Evolutionary conservation across 768 basidiomycete species (phyloP).

Genomic region (Brasilioporus rufonigricans): DNA sequence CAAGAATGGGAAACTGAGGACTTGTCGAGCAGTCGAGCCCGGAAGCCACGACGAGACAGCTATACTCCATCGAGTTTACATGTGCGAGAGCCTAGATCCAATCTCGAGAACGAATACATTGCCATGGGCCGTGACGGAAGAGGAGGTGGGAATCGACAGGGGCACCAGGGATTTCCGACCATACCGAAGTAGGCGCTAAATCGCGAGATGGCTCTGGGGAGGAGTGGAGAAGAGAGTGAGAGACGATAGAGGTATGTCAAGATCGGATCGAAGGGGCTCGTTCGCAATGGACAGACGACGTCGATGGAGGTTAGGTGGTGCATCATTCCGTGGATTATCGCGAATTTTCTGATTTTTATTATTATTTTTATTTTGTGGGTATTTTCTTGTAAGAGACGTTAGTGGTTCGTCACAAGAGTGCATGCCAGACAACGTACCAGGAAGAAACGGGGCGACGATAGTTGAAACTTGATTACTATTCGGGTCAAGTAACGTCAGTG

Average conservation of each 20-base stretch:
- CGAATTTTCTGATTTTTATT: slow-evolving; percentile 4
- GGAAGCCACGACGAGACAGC: neutral
- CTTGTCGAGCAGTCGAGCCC: neutral
- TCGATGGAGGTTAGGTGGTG: neutral
- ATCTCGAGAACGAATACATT: neutral
- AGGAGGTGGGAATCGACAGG: neutral
- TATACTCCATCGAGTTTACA: neutral
- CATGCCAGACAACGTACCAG: neutral
- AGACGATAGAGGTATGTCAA: neutral
- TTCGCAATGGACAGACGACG: neutral
- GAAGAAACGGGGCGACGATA: neutral
- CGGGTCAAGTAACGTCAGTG: neutral
- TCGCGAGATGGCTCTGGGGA: slow-evolving; percentile 1
- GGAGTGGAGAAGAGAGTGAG: neutral
- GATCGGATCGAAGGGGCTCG: neutral
- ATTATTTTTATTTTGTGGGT: neutral
- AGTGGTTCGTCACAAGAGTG: neutral
- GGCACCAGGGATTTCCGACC: slow-evolving; percentile 7
- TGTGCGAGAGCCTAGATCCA: neutral
- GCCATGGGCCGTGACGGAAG: neutral
- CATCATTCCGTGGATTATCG: neutral
- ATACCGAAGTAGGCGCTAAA: slow-evolving; percentile 5
- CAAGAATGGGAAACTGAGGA: neutral
- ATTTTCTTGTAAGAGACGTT: neutral
- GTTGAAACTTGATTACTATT: neutral